Percentiles rank a stretch among this genome's conserved stretches.
phyloP scores from a whole-genome alignment of 495 filamentous ascomycete species.

The Bacidia gigantensis region DNA sequence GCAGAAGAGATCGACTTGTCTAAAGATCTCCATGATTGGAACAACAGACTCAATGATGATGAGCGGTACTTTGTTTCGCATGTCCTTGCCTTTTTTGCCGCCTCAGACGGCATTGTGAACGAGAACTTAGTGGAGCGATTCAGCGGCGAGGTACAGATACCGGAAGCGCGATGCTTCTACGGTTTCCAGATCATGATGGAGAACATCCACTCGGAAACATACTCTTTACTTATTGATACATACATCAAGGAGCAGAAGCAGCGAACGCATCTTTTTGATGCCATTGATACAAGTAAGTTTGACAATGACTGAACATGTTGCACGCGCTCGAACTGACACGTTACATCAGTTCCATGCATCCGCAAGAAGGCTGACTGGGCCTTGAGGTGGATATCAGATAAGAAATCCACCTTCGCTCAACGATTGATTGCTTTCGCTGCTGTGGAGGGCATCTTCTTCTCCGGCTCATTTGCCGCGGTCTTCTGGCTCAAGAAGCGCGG shows the following conservation, averaged over 20 bases:
- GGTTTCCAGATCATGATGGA: conserved; percentile 99
- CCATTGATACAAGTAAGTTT: conserved; percentile 86
- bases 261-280: conserved; percentile 90
- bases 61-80: conserved; percentile 97
- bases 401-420: conserved; percentile 83
- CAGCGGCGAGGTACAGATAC: conserved; percentile 91
- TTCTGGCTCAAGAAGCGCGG: conserved; percentile 99
- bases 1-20: conserved; percentile 98
- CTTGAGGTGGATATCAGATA: conserved; percentile 83
- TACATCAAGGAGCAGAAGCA: conserved; percentile 99
- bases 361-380: conserved; percentile 98
- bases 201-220: conserved; percentile 99
- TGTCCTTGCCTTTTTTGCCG: conserved; percentile 97
- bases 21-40: conserved; percentile 98
- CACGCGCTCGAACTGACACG: conserved; percentile 21
- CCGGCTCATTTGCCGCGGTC: conserved; percentile 95
- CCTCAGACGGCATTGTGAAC: conserved; percentile 99
- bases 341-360: conserved; percentile 70
- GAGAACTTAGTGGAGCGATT: conserved; percentile 98
- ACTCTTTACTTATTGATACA: conserved; percentile 97
- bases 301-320: neutral
- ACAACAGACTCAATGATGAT: conserved; percentile 90
- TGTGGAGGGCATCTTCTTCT: conserved; percentile 99
- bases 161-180: conserved; percentile 98
- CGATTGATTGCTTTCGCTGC: conserved; percentile 95